Evolutionary conservation across 1,284 basidiomycete species (phyloP), one percentile per base, ranked within the genome.

Genomic region (Mycosarcoma maydis): DNA sequence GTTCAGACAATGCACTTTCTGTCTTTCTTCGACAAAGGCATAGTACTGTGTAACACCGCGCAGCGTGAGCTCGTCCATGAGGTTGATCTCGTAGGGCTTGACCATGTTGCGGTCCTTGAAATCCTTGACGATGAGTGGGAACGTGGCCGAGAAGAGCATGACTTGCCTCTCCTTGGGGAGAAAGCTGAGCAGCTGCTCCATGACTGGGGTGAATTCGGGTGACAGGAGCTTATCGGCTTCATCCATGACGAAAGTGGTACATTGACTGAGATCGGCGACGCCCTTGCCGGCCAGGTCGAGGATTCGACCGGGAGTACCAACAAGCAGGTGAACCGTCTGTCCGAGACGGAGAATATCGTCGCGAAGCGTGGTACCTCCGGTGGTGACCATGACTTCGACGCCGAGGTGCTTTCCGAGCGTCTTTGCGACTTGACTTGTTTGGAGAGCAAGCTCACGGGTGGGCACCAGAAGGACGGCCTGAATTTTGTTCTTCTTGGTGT

Each of bases 101-200:
- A 88, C 89, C 95, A 98, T 98, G 86, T 98, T 92, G 83, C 96
- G 95, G 82, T 97, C 94, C 92, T 96, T 96, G 86, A 98, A 98
- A 83, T 97, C 93, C 84, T 98, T 98, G 80, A 98, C 96, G 81
- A 96, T 95, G 86, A 97, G 88, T 4, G 96, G 95, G 88, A 98
- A 98, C 26, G 95, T 98, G 48, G 95, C 95, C 54, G 94, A 97
- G 85, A 98, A 98, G 75, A 98, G 87, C 95, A 98, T 98, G 80
- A 98, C 94, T 85, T 98, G 95, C 60, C 94, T 87, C 77, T 91
- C 88, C 68, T 87, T 84, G 41, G 94, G 92, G 60, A 97, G 87
- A 83, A 92, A 91, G 39, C 87, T 86, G 59, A 98, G 87, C 39
- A 98, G 84, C 82, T 97, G 92, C 85, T 98, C 95, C 89, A 98